Evolutionary conservation across 345 rosid genomes (phyloP), one percentile per base, ranked within the genome.

Genomic region (Murraya koenigii): DNA sequence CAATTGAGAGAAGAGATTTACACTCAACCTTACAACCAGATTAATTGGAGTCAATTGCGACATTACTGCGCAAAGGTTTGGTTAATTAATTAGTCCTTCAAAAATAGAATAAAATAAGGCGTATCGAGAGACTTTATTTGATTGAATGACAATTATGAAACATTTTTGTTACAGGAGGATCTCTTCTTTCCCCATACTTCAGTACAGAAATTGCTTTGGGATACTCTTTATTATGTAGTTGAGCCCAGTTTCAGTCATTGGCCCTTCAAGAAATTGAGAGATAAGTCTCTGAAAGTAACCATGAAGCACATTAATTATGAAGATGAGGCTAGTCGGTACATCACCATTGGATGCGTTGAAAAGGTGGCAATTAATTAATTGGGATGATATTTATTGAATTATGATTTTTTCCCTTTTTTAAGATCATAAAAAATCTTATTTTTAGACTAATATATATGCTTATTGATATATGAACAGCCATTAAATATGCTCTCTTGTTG

Each of bases 401-500:
- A 41, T 84, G 80, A 0, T 41, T 11, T 41, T 10, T 41, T 41
- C 10, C 10, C 13, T 9, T 10, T 41, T 41, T 10, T 3, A 41
- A 10, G 4, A 41, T 41, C 2, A 2, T 2, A 41, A 0, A 41
- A 41, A 10, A 11, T 41, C 49, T 41, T 41, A 41, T 11, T 41
- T 41, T 41, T 41, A 41, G 4, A 41, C 15, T 41, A 9, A 39
- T 39, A 39, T 10, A 9, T 7, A 35, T 11, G 2, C 49, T 41
- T 41, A 41, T 11, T 41, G 49, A 11, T 11, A 9, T 41, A 41
- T 41, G 49, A 41, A 41, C 64, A 86, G 83, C 55, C 77, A 19
- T 49, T 91, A 5, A 84, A 90, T 67, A 89, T 85, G 90, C 86
- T 92, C 47, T 86, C 93, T 78, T 92, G 93, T 38, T 90, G 93